A percentile compares a stretch with the other conserved stretches of the same genome.
Conservation (phyloP, 495 filamentous ascomycete species). For the Aspergillus funiculosus region DNA sequence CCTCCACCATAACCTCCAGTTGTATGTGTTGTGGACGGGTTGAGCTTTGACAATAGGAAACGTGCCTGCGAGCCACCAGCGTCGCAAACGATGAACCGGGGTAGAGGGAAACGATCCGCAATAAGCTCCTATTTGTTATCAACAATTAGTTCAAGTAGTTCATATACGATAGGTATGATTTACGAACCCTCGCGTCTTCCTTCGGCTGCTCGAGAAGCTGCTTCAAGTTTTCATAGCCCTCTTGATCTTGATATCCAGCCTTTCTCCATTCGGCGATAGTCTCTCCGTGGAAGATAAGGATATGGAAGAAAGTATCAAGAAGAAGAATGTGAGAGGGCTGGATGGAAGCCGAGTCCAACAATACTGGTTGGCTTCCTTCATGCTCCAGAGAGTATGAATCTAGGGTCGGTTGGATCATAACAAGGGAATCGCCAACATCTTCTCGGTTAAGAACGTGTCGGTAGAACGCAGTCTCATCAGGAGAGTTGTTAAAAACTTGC, state of each 20-base stretch:
- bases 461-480: slow-evolving; percentile 98
- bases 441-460: slow-evolving; percentile 95
- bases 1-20: slow-evolving; percentile 84
- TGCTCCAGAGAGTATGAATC: slow-evolving; percentile 97
- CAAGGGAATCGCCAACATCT: slow-evolving; percentile 91
- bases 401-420: slow-evolving; percentile 98
- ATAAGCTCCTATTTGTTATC: slow-evolving; percentile 72
- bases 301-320: slow-evolving; percentile 98
- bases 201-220: slow-evolving; percentile 87
- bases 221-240: slow-evolving; percentile 96
- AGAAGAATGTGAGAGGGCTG: slow-evolving; percentile 91
- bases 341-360: slow-evolving; percentile 94
- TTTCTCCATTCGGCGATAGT: slow-evolving; percentile 98
- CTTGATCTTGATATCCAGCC: slow-evolving; percentile 95
- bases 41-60: slow-evolving; percentile 95
- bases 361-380: slow-evolving; percentile 81
- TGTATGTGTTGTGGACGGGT: slow-evolving; percentile 97
- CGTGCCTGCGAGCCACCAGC: slow-evolving; percentile 96
- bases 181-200: slow-evolving; percentile 86
- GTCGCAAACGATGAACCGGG: slow-evolving; percentile 98
- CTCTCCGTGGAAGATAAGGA: slow-evolving; percentile 98
- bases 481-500: slow-evolving; percentile 99
- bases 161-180: background rate
- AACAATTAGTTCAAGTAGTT: background rate
- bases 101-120: slow-evolving; percentile 92